These are phyloP conservation scores for Antarctomyces pellizariae DNA, from an alignment of 495 filamentous ascomycete species.

Conservation along the genomic window DNA sequence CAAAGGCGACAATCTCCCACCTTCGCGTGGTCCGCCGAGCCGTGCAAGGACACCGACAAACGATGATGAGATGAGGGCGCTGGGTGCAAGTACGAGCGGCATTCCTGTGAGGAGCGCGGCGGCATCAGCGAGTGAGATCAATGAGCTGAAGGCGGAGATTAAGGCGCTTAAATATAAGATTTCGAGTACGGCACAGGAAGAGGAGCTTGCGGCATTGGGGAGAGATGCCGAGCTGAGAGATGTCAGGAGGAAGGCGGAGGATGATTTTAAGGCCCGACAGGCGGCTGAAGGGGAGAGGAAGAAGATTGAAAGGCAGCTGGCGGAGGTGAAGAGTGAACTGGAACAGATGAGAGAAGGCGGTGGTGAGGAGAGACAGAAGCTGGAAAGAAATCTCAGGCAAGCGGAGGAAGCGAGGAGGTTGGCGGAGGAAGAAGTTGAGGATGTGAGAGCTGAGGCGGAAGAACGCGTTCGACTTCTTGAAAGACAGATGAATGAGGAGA, in stretches of 20 bases:
- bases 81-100: constrained; percentile 4
- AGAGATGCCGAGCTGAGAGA: constrained; percentile 70
- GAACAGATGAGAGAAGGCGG: constrained; percentile 42
- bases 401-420: constrained; percentile 48
- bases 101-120: constrained; percentile 9
- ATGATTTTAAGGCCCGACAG: constrained; percentile 65
- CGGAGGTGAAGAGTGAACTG: constrained; percentile 44
- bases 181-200: constrained; percentile 60
- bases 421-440: constrained; percentile 56
- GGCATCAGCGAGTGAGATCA: constrained; percentile 11
- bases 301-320: constrained; percentile 44
- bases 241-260: constrained; percentile 47
- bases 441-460: constrained; percentile 43
- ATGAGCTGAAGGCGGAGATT: constrained; percentile 30
- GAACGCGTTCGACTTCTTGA: constrained; percentile 46
- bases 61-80: neutral
- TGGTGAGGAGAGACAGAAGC: constrained; percentile 37
- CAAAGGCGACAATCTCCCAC: constrained; percentile 12
- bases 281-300: constrained; percentile 44
- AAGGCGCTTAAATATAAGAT: constrained; percentile 28
- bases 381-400: constrained; percentile 48
- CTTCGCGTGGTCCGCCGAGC: constrained; percentile 14
- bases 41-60: constrained; percentile 7
- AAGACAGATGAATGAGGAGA: constrained; percentile 44
- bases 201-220: constrained; percentile 48